These are phyloP conservation scores for Achlya hypogyna DNA, from an alignment of 352 stramenopile species.

Conservation along the genomic window DNA sequence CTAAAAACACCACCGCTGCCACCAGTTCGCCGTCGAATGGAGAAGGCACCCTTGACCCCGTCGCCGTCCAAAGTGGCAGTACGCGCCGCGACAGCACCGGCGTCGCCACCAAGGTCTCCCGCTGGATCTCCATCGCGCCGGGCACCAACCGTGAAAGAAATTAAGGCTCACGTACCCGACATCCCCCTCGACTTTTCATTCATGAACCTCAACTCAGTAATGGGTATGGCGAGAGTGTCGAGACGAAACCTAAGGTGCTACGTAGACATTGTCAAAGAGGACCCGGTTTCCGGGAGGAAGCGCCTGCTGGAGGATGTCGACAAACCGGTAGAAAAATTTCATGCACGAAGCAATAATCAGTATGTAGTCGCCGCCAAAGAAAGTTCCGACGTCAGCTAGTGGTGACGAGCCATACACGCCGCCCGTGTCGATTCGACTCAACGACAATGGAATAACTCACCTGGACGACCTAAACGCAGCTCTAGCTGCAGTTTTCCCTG, in stretches of 20 bases:
- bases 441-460: constrained; percentile 53
- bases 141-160: constrained; percentile 7
- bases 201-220: constrained; percentile 45
- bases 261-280: constrained; percentile 54
- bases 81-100: background rate
- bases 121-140: background rate
- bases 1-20: background rate
- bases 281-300: constrained; percentile 48
- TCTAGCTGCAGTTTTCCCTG: constrained; percentile 38
- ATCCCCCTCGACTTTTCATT: constrained; percentile 60
- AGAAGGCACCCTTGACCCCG: background rate
- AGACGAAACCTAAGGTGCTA: background rate
- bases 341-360: constrained; percentile 14
- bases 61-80: background rate
- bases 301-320: background rate
- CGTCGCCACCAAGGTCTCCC: background rate
- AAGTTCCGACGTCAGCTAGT: background rate
- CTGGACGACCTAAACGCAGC: constrained; percentile 46
- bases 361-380: background rate
- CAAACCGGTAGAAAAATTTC: background rate
- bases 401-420: background rate
- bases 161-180: constrained; percentile 11
- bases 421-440: constrained; percentile 41
- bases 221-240: constrained; percentile 26
- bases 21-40: too few relatives aligned